A percentile compares a stretch with the other conserved stretches of the same genome.
Evolutionary conservation across 2,329 filamentous ascomycete species (phyloP).

Genomic region (Claviceps digitariae): DNA sequence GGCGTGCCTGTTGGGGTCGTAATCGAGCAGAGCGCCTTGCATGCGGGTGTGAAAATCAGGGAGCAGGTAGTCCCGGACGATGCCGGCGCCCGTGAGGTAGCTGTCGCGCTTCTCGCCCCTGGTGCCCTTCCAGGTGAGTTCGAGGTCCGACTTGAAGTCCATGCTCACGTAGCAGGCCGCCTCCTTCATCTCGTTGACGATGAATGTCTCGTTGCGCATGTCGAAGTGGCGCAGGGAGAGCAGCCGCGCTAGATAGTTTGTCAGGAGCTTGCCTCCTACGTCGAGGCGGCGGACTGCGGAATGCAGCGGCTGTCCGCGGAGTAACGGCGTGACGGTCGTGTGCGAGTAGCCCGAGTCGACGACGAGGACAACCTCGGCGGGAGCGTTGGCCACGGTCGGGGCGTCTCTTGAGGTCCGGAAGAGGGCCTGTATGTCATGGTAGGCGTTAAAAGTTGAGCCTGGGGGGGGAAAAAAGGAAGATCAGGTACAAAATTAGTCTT

Average conservation of each 20-base stretch:
- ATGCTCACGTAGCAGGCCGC: constrained; percentile 68
- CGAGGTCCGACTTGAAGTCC: constrained; percentile 66
- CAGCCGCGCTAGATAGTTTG: constrained; percentile 81
- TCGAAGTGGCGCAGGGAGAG: constrained; percentile 88
- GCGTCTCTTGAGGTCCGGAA: constrained; percentile 46
- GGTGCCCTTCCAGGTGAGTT: constrained; percentile 71
- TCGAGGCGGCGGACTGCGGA: constrained; percentile 73
- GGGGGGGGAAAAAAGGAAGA: neutral
- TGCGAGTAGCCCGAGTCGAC: constrained; percentile 90
- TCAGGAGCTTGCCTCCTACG: constrained; percentile 83
- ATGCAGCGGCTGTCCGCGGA: constrained; percentile 69
- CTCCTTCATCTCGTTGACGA: constrained; percentile 96
- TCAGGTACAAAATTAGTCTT: neutral
- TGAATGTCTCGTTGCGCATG: constrained; percentile 84
- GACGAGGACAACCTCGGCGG: constrained; percentile 71
- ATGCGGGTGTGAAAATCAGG: constrained; percentile 56
- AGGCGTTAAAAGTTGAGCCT: constrained; percentile 69
- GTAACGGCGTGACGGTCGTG: constrained; percentile 77
- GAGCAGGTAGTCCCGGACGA: constrained; percentile 83
- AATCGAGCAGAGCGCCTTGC: constrained; percentile 60
- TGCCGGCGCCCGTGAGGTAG: constrained; percentile 38
- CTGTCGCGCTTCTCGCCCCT: constrained; percentile 39
- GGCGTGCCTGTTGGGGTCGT: constrained; percentile 54
- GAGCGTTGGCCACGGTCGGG: constrained; percentile 28
- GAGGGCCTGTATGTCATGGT: constrained; percentile 60